phyloP scores from a whole-genome alignment of 2,329 filamentous ascomycete genomes.

The Trichoderma citrinoviride region DNA sequence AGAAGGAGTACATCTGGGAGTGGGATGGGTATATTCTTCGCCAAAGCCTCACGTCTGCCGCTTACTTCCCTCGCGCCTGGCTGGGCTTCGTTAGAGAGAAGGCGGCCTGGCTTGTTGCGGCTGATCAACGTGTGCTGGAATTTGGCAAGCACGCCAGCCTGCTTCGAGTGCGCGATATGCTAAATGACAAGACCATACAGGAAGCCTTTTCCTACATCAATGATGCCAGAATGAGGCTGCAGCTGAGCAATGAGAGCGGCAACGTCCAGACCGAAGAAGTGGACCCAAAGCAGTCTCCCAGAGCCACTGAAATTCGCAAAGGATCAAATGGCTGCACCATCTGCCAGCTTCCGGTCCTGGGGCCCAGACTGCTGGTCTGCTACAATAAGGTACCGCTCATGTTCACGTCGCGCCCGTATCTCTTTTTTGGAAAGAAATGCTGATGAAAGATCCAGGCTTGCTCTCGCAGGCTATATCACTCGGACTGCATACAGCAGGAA shows the following conservation, averaged over 20 bases:
- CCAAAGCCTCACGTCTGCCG: conserved; percentile 50
- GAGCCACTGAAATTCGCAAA: conserved; percentile 40
- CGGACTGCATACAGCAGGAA: conserved; percentile 42
- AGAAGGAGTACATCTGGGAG: conserved; percentile 58
- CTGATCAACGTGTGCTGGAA: conserved; percentile 49
- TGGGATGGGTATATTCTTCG: conserved; percentile 57
- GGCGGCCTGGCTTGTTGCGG: conserved; percentile 51
- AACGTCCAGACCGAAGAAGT: conserved; percentile 21
- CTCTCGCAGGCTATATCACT: conserved; percentile 47
- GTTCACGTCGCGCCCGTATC: background rate
- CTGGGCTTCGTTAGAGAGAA: conserved; percentile 51
- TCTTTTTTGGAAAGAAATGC: background rate
- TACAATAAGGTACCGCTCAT: conserved; percentile 45
- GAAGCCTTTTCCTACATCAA: conserved; percentile 45
- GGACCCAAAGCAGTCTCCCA: conserved; percentile 32
- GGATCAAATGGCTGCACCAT: conserved; percentile 46
- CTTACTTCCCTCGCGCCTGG: conserved; percentile 53
- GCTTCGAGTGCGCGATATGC: conserved; percentile 48
- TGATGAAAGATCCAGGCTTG: conserved; percentile 39
- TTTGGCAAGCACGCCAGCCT: conserved; percentile 55
- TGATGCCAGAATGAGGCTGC: conserved; percentile 37
- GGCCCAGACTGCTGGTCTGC: conserved; percentile 49
- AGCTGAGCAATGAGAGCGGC: conserved; percentile 22
- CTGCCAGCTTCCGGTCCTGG: conserved; percentile 49
- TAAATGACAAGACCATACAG: conserved; percentile 45